Conservation (phyloP, 2,329 filamentous ascomycete genomes). For the Aspergillus pseudotamarii region DNA sequence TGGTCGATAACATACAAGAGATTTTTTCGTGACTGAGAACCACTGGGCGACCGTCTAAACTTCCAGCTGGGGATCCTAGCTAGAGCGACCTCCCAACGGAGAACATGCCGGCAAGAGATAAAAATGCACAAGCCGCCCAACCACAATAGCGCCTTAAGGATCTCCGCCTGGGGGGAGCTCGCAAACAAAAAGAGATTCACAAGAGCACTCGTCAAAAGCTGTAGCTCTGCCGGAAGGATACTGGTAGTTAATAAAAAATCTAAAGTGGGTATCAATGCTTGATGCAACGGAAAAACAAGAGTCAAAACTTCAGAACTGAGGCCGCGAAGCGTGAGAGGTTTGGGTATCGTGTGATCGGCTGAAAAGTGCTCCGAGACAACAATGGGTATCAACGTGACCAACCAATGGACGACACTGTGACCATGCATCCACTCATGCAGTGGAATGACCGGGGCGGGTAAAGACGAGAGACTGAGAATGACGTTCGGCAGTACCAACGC, state of each 20-base stretch:
- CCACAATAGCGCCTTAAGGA: slow-evolving; percentile 85
- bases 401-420: slow-evolving; percentile 75
- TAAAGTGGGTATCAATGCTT: slow-evolving; percentile 71
- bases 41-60: slow-evolving; percentile 62
- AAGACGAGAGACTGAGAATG: slow-evolving; percentile 74
- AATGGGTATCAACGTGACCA: slow-evolving; percentile 71
- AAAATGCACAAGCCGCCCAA: slow-evolving; percentile 77
- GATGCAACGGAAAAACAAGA: slow-evolving; percentile 80
- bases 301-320: slow-evolving; percentile 62
- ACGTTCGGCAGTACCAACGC: slow-evolving; percentile 74
- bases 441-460: slow-evolving; percentile 74
- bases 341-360: slow-evolving; percentile 37
- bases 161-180: slow-evolving; percentile 77
- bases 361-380: slow-evolving; percentile 51
- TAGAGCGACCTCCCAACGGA: slow-evolving; percentile 81
- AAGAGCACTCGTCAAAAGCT: slow-evolving; percentile 79
- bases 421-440: slow-evolving; percentile 59
- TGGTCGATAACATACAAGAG: slow-evolving; percentile 47
- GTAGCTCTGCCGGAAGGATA: slow-evolving; percentile 81
- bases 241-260: slow-evolving; percentile 86
- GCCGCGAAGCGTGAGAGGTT: slow-evolving; percentile 34
- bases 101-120: slow-evolving; percentile 70
- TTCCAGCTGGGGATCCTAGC: slow-evolving; percentile 91
- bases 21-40: slow-evolving; percentile 39
- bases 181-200: slow-evolving; percentile 81